A percentile compares a stretch with the other conserved stretches of the same genome.
Evolutionary conservation across 345 rosid species (phyloP).

Genomic region (Rhizophora apiculata): DNA sequence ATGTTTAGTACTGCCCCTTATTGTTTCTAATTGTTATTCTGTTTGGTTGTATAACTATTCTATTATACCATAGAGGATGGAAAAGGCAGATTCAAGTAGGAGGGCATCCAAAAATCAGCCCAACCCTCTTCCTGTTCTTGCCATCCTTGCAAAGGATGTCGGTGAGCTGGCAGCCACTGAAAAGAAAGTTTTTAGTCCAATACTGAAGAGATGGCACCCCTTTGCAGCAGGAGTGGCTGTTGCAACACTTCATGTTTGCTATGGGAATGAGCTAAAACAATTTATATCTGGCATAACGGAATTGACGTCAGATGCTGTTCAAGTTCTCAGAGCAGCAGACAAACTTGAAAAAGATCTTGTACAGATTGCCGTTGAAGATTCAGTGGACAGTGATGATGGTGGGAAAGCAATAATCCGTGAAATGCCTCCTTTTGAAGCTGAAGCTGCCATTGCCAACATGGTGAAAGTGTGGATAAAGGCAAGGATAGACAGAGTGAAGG

Average conservation of each 20-base stretch:
- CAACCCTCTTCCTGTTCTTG: constrained; percentile 85
- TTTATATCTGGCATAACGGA: constrained; percentile 71
- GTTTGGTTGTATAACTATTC: constrained; percentile 14
- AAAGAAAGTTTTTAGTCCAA: constrained; percentile 77
- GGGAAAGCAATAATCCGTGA: constrained; percentile 97
- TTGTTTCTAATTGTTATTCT: not conserved
- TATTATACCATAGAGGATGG: constrained; percentile 67
- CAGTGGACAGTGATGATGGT: constrained; percentile 96
- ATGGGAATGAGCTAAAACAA: constrained; percentile 89
- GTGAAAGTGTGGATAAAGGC: constrained; percentile 80
- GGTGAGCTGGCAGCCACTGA: constrained; percentile 82
- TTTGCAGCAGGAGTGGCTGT: constrained; percentile 97
- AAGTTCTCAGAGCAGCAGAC: constrained; percentile 88
- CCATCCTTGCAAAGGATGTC: constrained; percentile 93
- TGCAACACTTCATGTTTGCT: constrained; percentile 95
- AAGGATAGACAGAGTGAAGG: constrained; percentile 79
- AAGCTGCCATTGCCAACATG: constrained; percentile 79
- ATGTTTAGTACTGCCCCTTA: too few relatives aligned
- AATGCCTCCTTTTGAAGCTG: constrained; percentile 99
- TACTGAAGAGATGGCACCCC: constrained; percentile 97
- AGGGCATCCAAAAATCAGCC: constrained; percentile 78
- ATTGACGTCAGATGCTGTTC: constrained; percentile 87
- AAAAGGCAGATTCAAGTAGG: constrained; percentile 95
- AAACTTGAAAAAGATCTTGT: constrained; percentile 96
- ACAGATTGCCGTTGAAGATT: constrained; percentile 97